Percentiles rank a stretch among this genome's conserved stretches.
These are phyloP conservation scores for Geum urbanum DNA, from an alignment of 306 rosid species.

Conservation along the genomic window DNA sequence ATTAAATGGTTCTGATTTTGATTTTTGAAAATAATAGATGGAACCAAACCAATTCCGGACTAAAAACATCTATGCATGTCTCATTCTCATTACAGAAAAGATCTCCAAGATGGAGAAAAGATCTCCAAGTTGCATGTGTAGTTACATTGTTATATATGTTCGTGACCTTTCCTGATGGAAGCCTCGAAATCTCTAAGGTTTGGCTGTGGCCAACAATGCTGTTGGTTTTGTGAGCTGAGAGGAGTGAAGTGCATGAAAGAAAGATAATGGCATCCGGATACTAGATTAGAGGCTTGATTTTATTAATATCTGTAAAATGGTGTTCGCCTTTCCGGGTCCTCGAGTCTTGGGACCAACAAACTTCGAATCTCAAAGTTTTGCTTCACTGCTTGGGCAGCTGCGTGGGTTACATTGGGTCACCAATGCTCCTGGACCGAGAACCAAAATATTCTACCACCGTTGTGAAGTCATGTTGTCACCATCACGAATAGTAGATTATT, in stretches of 20 bases:
- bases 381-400: background rate
- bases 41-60: too few species aligned
- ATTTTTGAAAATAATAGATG: too few species aligned
- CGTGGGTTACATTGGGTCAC: background rate
- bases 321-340: background rate
- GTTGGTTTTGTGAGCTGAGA: background rate
- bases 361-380: background rate
- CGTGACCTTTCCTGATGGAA: background rate
- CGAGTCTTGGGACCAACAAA: background rate
- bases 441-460: too few species aligned
- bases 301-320: background rate
- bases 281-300: background rate
- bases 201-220: background rate
- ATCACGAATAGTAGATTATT: too few species aligned
- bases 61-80: background rate
- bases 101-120: too few species aligned
- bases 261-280: background rate
- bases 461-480: too few species aligned
- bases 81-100: background rate
- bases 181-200: background rate
- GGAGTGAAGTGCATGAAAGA: background rate
- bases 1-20: too few species aligned
- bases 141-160: background rate
- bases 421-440: too few species aligned
- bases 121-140: too few species aligned